phyloP scores from a whole-genome alignment of 495 filamentous ascomycete species.

The Coniosporium apollinis region DNA sequence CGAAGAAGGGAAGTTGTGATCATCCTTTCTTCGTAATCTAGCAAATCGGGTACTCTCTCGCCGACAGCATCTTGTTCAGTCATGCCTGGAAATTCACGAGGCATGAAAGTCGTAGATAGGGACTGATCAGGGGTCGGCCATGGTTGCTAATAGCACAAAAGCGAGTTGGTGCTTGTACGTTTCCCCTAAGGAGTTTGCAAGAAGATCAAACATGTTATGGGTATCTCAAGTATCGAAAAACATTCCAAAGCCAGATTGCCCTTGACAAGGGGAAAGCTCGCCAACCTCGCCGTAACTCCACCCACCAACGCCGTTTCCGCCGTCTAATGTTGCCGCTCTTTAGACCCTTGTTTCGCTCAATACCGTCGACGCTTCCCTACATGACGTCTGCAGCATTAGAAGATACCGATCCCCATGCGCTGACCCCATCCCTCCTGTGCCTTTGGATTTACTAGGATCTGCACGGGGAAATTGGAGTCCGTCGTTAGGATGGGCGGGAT shows the following conservation, averaged over 20 bases:
- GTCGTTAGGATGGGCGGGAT: constrained; percentile 93
- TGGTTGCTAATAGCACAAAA: too few species aligned
- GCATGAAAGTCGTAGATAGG: too few species aligned
- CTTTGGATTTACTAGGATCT: constrained; percentile 71
- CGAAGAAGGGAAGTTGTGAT: too few species aligned
- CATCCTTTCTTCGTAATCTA: too few species aligned
- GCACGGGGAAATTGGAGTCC: constrained; percentile 87
- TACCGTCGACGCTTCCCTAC: background rate
- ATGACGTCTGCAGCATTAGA: background rate
- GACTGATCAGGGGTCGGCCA: too few species aligned
- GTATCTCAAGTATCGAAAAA: background rate
- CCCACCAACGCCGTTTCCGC: too few species aligned
- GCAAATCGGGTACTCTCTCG: too few species aligned
- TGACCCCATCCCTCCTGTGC: constrained; percentile 65
- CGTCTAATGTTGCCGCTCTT: background rate
- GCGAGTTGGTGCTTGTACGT: too few species aligned
- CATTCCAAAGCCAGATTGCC: background rate
- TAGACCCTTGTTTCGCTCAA: background rate
- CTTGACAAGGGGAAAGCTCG: background rate
- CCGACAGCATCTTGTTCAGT: too few species aligned
- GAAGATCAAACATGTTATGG: too few species aligned
- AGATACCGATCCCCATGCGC: constrained; percentile 43
- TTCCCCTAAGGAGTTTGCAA: too few species aligned
- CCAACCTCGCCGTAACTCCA: background rate
- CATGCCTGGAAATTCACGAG: too few species aligned